Percentiles rank a stretch among this genome's conserved stretches.
phyloP scores from a whole-genome alignment of 2,329 filamentous ascomycete genomes.

The Falciphora oryzae region DNA sequence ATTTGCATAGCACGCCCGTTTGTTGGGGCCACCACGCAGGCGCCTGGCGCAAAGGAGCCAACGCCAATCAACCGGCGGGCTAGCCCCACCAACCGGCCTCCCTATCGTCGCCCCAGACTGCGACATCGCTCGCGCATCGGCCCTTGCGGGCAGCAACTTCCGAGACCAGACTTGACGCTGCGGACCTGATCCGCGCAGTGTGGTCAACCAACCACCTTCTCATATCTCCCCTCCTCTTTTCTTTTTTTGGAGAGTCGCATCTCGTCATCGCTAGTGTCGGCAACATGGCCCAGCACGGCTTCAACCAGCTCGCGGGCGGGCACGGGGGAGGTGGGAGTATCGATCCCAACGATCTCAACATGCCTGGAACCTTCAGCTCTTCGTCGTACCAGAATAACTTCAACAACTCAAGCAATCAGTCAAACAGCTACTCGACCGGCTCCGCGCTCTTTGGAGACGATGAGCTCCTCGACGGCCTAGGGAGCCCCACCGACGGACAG shows the following conservation, averaged over 20 bases:
- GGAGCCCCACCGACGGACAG: conserved; percentile 47
- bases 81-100: not conserved
- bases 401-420: conserved; percentile 48
- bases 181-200: not conserved
- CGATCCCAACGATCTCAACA: conserved; percentile 79
- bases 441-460: conserved; percentile 81
- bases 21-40: not conserved
- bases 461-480: conserved; percentile 73
- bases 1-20: not conserved
- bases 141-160: conserved; percentile 6
- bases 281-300: conserved; percentile 50
- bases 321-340: conserved; percentile 53
- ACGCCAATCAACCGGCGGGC: not conserved
- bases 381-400: conserved; percentile 59
- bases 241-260: not conserved
- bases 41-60: not conserved
- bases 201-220: not conserved
- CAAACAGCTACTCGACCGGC: conserved; percentile 69
- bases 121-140: conserved; percentile 1
- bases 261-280: not conserved
- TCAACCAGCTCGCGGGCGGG: conserved; percentile 48
- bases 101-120: not conserved
- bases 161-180: not conserved
- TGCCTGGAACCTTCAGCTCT: conserved; percentile 52
- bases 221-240: not conserved